Conservation (phyloP, 202 grass and related monocot genomes). For the Elaeis oleifera region DNA sequence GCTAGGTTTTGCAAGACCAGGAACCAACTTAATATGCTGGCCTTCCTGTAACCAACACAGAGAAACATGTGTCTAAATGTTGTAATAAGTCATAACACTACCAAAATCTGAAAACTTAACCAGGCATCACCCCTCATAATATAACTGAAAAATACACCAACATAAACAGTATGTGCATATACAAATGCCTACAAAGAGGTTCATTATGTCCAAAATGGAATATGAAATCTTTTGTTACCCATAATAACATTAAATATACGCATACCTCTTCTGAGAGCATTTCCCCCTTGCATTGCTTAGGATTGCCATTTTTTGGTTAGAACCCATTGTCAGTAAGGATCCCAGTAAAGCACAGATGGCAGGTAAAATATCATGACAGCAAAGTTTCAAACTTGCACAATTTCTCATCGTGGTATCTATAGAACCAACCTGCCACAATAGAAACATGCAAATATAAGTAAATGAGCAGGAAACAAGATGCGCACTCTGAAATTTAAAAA, state of each 20-base stretch:
- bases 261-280: slow-evolving; percentile 27
- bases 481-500: slow-evolving; percentile 1
- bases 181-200: no score
- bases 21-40: no score
- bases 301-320: slow-evolving; percentile 21
- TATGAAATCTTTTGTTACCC: no score
- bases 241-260: slow-evolving; percentile 9
- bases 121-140: no score
- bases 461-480: not conserved
- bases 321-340: slow-evolving; percentile 33
- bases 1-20: no score
- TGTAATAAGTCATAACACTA: no score
- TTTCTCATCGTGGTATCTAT: slow-evolving; percentile 41
- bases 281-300: slow-evolving; percentile 17
- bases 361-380: slow-evolving; percentile 39
- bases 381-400: slow-evolving; percentile 27
- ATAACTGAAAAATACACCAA: no score
- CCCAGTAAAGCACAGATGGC: slow-evolving; percentile 44
- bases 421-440: slow-evolving; percentile 45
- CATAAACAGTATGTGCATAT: no score
- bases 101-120: no score
- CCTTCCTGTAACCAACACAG: no score
- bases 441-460: slow-evolving; percentile 18
- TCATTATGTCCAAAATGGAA: no score
- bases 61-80: no score